Evolutionary conservation across 2,329 filamentous ascomycete species (phyloP).

Genomic region (Sporothrix globosa): DNA sequence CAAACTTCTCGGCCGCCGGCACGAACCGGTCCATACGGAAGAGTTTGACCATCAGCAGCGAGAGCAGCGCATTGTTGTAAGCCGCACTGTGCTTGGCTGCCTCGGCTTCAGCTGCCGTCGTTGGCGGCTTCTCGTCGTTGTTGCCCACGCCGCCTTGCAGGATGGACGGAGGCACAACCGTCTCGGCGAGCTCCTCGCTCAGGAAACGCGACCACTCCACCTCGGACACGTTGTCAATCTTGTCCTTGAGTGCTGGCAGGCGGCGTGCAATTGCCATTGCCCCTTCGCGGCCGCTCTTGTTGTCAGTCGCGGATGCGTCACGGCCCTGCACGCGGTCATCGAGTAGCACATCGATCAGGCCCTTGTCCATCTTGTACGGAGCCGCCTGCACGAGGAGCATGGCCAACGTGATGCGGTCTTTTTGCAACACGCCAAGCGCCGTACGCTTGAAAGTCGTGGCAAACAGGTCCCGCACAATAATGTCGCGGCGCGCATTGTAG

Average conservation of each 20-base stretch:
- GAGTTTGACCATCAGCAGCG: conserved; percentile 88
- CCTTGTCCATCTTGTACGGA: conserved; percentile 94
- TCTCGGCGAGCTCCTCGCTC: conserved; percentile 82
- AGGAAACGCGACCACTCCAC: conserved; percentile 82
- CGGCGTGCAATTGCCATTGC: conserved; percentile 70
- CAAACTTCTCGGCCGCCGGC: conserved; percentile 88
- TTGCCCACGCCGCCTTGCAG: conserved; percentile 60
- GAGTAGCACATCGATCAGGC: conserved; percentile 81
- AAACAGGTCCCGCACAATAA: conserved; percentile 90
- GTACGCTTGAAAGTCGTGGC: conserved; percentile 90
- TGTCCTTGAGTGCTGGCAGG: conserved; percentile 72
- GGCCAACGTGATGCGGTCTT: conserved; percentile 89
- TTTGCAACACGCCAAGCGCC: conserved; percentile 88
- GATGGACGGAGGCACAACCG: conserved; percentile 77
- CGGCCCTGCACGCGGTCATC: conserved; percentile 74
- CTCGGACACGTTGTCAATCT: conserved; percentile 63
- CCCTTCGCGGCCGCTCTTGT: conserved; percentile 56
- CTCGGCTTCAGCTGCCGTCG: neutral
- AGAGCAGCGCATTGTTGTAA: conserved; percentile 77
- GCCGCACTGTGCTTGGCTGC: neutral
- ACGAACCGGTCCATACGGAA: conserved; percentile 96
- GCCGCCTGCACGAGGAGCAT: conserved; percentile 94
- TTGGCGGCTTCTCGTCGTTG: conserved; percentile 3
- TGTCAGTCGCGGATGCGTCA: conserved; percentile 64
- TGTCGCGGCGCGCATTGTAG: conserved; percentile 78